Percentiles rank a stretch among this genome's conserved stretches.
Evolutionary conservation across 2,329 filamentous ascomycete genomes (phyloP).

Genomic region (Colletotrichum plurivorum): DNA sequence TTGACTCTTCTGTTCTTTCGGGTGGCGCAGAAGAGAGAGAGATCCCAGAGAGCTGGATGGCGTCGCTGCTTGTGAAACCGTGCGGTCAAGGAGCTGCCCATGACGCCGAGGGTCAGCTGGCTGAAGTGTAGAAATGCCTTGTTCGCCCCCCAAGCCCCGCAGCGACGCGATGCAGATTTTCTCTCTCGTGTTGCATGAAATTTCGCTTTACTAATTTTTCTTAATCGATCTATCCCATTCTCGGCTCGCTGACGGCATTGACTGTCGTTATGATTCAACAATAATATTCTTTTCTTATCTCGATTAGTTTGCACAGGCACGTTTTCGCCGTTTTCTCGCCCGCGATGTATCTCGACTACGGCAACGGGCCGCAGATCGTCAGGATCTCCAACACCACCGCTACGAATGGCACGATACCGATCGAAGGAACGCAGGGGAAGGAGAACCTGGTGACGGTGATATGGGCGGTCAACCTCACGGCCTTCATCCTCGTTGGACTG

Average conservation of each 20-base stretch:
- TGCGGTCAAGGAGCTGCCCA: conserved; percentile 5
- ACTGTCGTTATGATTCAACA: conserved; percentile 19
- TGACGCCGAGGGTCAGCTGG: not conserved
- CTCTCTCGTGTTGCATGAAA: not conserved
- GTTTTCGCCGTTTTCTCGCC: not conserved
- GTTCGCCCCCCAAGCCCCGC: not conserved
- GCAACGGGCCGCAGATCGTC: conserved; percentile 2
- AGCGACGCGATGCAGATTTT: not conserved
- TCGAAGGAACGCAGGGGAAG: not conserved
- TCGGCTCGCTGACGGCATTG: conserved; percentile 1
- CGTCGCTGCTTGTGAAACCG: conserved; percentile 21
- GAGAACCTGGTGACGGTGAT: conserved; percentile 23
- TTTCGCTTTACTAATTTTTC: not conserved
- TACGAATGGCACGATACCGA: not conserved
- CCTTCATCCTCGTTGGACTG: conserved; percentile 33
- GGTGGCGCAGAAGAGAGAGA: conserved; percentile 11
- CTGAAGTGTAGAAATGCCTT: conserved; percentile 9
- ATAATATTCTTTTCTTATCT: not conserved
- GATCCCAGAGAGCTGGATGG: not conserved
- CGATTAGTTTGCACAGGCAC: not conserved
- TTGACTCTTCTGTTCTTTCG: conserved; percentile 17
- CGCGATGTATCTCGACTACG: conserved; percentile 16
- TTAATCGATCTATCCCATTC: not conserved
- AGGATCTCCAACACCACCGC: not conserved
- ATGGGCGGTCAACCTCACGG: conserved; percentile 36